phyloP scores from a whole-genome alignment of 495 filamentous ascomycete species.

The Rusavskia elegans region DNA sequence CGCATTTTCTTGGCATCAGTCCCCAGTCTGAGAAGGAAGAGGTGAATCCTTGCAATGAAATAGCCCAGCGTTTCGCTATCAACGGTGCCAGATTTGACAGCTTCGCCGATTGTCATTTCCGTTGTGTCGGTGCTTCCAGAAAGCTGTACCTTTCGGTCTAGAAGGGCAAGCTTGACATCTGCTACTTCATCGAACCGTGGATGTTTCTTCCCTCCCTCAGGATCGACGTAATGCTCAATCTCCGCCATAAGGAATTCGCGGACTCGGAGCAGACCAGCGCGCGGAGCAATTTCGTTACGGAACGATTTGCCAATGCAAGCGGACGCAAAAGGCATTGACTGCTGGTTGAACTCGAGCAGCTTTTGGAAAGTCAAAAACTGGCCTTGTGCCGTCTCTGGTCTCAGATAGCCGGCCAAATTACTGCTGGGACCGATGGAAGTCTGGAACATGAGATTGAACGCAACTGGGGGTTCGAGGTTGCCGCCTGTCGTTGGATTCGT shows the following conservation, averaged over 20 bases:
- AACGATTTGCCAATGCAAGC: constrained; percentile 66
- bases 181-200: constrained; percentile 46
- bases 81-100: constrained; percentile 49
- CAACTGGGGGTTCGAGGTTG: constrained; percentile 43
- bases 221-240: constrained; percentile 61
- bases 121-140: constrained; percentile 46
- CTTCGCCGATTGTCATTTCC: constrained; percentile 50
- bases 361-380: constrained; percentile 56
- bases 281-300: constrained; percentile 58
- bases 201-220: constrained; percentile 55
- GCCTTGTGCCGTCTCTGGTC: constrained; percentile 53
- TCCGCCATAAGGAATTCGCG: constrained; percentile 64
- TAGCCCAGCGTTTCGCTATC: constrained; percentile 84
- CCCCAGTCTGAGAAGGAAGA: constrained; percentile 57
- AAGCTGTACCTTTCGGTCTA: constrained; percentile 57
- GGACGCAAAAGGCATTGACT: constrained; percentile 54
- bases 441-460: constrained; percentile 66
- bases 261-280: constrained; percentile 49
- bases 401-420: constrained; percentile 45
- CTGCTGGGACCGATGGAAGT: constrained; percentile 53
- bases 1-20: constrained; percentile 56
- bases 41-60: constrained; percentile 64
- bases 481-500: constrained; percentile 46
- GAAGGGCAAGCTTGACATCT: constrained; percentile 44
- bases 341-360: constrained; percentile 55